Evolutionary conservation across 495 filamentous ascomycete species (phyloP), one percentile per base, ranked within the genome.

Genomic region (Neurospora cerealis): DNA sequence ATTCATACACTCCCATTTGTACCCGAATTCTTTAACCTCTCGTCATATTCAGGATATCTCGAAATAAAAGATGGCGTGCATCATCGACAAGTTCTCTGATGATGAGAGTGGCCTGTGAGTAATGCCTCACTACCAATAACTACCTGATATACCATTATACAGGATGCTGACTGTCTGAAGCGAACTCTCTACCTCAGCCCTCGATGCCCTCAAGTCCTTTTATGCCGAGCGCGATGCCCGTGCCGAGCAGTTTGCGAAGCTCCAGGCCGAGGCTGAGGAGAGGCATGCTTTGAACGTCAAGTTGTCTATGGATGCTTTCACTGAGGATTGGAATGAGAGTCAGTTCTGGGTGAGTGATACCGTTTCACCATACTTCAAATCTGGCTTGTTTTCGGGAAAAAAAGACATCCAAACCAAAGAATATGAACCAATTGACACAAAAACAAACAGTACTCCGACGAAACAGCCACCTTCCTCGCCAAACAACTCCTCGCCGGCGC

Each of bases 281-380:
- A 82, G 77, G 72, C 82, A 81, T 73, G 77, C 71, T 7, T 72
- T 32, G 39, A 40, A 24, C 17, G 69, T 36, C 78, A 78, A 82
- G 46, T 74, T 92, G 39, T 89, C 86, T 7, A 95, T 95, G 86
- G 90, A 91, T 4, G 83, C 87, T 17, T 95, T 95, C 79, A 82
- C 84, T 1, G 93, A 95, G 83, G 91, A 95, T 79, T 95, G 93
- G 93, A 91, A 94, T 73, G 86, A 91, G 72, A 90, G 87, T 72
- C 93, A 95, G 79, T 94, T 95, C 77, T 93, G 92, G 91, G 89
- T 91, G 81, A 0, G 84, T 79, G 11, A 37, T 24, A 60, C 24
- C 2, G 5, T 28, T 60, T 28, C n/a, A 4, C 28, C 48, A 24
- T 24, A 32, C 4, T 60, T 24, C 5, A 60, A 2, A 60, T 48